These are phyloP conservation scores for Solanum chmielewskii DNA, from an alignment of 257 asterid genomes.

Conservation along the genomic window DNA sequence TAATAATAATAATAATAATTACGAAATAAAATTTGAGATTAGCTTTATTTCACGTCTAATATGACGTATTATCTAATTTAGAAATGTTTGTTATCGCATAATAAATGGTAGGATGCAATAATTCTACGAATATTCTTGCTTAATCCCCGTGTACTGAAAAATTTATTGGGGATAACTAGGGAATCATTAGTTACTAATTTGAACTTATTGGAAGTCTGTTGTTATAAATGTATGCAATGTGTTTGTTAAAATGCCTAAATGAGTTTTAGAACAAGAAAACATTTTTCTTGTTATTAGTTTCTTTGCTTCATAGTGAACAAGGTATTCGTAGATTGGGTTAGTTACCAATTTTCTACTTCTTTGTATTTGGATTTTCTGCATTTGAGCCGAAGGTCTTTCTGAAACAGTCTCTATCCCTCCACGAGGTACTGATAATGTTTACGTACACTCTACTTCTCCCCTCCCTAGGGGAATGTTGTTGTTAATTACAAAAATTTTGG, in stretches of 20 bases:
- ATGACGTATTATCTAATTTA: rapidly evolving
- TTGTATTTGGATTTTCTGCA: no score
- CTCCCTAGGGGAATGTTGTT: no score
- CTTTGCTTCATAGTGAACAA: not conserved
- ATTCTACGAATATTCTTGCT: not conserved
- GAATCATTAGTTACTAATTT: not conserved
- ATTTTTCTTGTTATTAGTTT: not conserved
- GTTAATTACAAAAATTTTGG: no score
- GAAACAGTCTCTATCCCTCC: no score
- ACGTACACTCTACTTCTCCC: no score
- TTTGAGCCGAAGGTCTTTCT: no score
- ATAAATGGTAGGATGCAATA: not conserved
- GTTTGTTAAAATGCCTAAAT: not conserved
- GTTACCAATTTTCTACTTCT: not conserved
- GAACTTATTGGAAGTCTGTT: not conserved
- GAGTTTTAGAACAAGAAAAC: not conserved
- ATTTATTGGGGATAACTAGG: not conserved
- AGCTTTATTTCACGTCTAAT: no score
- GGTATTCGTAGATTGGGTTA: not conserved
- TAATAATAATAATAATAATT: not conserved
- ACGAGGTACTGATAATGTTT: no score
- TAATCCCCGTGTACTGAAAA: rapidly evolving
- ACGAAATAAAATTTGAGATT: not conserved
- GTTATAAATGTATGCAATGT: not conserved
- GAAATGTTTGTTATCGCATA: not conserved